Percentiles rank a stretch among this genome's conserved stretches.
phyloP scores from a whole-genome alignment of 169 alveolate genomes.

The Plasmodium adleri region DNA sequence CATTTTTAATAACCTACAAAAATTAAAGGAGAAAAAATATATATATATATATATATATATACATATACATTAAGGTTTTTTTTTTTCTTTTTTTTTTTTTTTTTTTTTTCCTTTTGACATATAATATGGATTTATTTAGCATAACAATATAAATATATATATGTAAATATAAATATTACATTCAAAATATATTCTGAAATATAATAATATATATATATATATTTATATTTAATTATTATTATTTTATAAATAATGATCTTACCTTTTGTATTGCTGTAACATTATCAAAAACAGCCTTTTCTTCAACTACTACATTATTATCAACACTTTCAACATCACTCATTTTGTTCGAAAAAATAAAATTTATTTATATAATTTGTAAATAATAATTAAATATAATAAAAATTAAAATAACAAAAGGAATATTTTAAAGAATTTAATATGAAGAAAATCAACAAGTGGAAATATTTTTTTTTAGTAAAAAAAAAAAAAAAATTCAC shows the following conservation, averaged over 20 bases:
- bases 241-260: conserved; percentile 5
- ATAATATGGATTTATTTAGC: background rate
- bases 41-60: no score
- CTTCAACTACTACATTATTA: conserved; percentile 73
- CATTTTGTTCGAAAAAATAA: conserved; percentile 24
- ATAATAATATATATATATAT: background rate
- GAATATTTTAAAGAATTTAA: background rate
- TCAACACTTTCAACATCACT: conserved; percentile 72
- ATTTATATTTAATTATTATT: background rate
- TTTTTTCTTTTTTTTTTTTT: no score
- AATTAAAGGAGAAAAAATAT: background rate
- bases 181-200: background rate
- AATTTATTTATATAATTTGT: background rate
- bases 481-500: no score
- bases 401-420: conserved; percentile 10
- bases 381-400: conserved; percentile 1
- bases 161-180: no score
- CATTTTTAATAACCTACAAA: conserved; percentile 89
- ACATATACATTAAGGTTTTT: no score
- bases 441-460: background rate
- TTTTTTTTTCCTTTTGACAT: conserved; percentile 14
- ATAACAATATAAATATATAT: no score
- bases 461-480: conserved; percentile 1
- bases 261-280: conserved; percentile 81
- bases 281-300: conserved; percentile 80